These are phyloP conservation scores for Cryptosporidium baileyi DNA, from an alignment of 169 alveolate genomes.

Conservation along the genomic window DNA sequence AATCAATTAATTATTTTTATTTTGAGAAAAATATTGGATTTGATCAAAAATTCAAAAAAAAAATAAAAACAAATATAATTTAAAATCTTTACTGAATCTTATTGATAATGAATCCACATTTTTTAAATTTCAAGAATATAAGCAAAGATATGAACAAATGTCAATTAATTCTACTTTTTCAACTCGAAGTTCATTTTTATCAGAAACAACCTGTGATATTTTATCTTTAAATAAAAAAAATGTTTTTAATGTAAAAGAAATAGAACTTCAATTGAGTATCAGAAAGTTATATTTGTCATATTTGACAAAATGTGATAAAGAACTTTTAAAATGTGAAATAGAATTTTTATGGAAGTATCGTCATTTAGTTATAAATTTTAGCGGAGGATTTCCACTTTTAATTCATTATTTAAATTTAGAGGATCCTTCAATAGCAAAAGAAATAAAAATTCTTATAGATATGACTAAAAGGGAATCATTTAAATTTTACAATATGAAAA, in stretches of 20 bases:
- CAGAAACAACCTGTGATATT: background rate
- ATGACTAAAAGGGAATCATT: background rate
- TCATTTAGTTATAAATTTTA: background rate
- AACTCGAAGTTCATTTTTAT: no score
- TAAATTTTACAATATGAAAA: background rate
- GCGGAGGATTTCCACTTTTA: constrained; percentile 30
- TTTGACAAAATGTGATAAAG: background rate
- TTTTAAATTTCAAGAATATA: no score
- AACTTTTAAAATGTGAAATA: background rate
- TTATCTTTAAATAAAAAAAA: background rate
- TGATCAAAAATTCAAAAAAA: no score
- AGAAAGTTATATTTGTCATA: background rate
- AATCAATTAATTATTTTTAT: no score
- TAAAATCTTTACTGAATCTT: no score
- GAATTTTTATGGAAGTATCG: constrained; percentile 41
- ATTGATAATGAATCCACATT: no score
- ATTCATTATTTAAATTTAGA: constrained; percentile 1
- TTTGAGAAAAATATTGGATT: no score
- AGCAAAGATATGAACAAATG: no score
- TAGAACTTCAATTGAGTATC: background rate
- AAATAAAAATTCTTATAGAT: background rate
- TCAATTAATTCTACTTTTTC: no score
- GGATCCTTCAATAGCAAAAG: constrained; percentile 2
- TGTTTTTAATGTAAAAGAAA: background rate
- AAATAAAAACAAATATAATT: no score